Percentiles rank a stretch among this genome's conserved stretches.
These are phyloP conservation scores for Crithidia acanthocephali DNA, from an alignment of 208 protist genomes.

Conservation along the genomic window DNA sequence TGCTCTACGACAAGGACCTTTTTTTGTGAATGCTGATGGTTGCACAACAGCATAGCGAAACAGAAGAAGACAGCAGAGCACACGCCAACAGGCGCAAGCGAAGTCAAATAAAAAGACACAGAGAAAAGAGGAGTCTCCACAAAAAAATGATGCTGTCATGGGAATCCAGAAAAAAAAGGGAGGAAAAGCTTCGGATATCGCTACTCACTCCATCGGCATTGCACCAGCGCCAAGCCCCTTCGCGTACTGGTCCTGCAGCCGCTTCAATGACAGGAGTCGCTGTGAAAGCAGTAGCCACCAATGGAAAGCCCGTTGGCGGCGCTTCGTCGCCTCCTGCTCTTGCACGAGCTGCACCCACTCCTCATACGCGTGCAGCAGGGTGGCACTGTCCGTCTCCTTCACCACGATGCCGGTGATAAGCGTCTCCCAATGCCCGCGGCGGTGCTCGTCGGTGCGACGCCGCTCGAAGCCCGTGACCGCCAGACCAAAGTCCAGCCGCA, in stretches of 20 bases:
- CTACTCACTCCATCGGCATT: conserved; percentile 36
- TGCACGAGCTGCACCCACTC: conserved; percentile 83
- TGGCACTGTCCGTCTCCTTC: conserved; percentile 43
- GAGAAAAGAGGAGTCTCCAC: neutral
- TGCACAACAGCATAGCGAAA: neutral
- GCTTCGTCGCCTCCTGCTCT: conserved; percentile 82
- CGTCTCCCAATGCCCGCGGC: conserved; percentile 79
- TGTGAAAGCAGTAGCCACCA: conserved; percentile 88
- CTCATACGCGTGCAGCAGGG: conserved; percentile 75
- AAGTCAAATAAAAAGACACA: neutral
- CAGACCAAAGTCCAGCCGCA: conserved; percentile 78
- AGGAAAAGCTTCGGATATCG: neutral
- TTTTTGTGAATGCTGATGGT: neutral
- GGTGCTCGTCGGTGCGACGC: conserved; percentile 64
- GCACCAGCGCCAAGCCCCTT: conserved; percentile 51
- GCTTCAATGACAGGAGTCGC: conserved; percentile 73
- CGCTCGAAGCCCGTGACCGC: conserved; percentile 81
- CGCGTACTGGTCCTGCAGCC: conserved; percentile 80
- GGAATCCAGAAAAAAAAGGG: neutral
- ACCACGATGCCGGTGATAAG: conserved; percentile 88
- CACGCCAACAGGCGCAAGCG: neutral
- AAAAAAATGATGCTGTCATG: neutral
- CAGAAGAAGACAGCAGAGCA: neutral
- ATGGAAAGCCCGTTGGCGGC: conserved; percentile 73
- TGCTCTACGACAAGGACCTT: neutral